phyloP scores from a whole-genome alignment of 2,329 filamentous ascomycete species.

The Aspergillus clavatus region DNA sequence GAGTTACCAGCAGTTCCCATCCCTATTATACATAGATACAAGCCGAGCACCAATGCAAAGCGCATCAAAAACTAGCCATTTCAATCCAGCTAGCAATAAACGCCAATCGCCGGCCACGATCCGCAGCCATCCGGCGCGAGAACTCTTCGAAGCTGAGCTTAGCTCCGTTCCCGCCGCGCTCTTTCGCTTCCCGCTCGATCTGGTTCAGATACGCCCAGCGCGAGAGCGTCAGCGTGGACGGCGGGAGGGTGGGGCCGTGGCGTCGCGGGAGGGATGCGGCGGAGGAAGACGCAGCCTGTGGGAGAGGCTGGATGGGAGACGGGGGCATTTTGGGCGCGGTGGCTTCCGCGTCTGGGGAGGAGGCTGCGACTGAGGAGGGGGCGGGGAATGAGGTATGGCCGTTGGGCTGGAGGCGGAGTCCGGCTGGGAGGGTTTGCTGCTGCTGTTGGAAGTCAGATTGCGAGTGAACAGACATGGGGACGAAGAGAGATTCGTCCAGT shows the following conservation, averaged over 20 bases:
- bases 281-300: constrained; percentile 16
- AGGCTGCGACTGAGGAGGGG: constrained; percentile 26
- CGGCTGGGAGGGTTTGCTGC: constrained; percentile 24
- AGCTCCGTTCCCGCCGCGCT: constrained; percentile 69
- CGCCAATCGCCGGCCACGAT: constrained; percentile 64
- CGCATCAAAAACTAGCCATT: constrained; percentile 56
- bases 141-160: constrained; percentile 76
- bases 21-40: constrained; percentile 2
- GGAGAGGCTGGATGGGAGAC: constrained; percentile 31
- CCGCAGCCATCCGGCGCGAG: constrained; percentile 65
- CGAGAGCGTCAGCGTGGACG: constrained; percentile 35
- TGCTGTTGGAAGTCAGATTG: constrained; percentile 4
- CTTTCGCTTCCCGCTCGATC: constrained; percentile 63
- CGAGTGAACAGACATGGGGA: background rate
- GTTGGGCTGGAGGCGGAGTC: constrained; percentile 38
- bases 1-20: no score
- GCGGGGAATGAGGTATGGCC: constrained; percentile 28
- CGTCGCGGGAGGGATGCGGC: constrained; percentile 12
- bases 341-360: constrained; percentile 30
- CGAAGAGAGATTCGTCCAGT: background rate
- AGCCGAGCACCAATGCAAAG: no score
- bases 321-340: constrained; percentile 33
- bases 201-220: constrained; percentile 52
- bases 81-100: constrained; percentile 92
- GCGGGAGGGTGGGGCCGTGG: constrained; percentile 14